A percentile compares a stretch with the other conserved stretches of the same genome.
Evolutionary conservation across 2,329 filamentous ascomycete genomes (phyloP).

Genomic region (Aspergillus fumigatiaffinis): DNA sequence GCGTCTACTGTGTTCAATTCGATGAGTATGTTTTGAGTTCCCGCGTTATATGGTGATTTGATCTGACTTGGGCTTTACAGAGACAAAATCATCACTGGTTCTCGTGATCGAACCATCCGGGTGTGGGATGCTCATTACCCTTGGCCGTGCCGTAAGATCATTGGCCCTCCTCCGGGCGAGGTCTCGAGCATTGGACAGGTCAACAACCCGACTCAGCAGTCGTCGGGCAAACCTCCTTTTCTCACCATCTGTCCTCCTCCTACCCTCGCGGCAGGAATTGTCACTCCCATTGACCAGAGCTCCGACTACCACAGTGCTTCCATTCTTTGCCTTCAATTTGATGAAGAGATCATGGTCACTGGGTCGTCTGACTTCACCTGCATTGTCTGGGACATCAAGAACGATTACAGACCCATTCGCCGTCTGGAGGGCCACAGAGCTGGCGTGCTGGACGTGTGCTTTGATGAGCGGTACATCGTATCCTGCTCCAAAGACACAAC

Average conservation of each 20-base stretch:
- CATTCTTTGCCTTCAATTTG: conserved; percentile 92
- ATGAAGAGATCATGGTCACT: conserved; percentile 87
- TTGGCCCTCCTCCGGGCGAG: conserved; percentile 67
- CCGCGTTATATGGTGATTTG: neutral
- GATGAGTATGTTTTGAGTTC: conserved; percentile 67
- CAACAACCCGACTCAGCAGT: conserved; percentile 43
- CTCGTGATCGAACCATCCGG: conserved; percentile 89
- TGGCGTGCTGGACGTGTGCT: conserved; percentile 88
- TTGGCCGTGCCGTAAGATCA: conserved; percentile 77
- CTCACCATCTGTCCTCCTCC: conserved; percentile 47
- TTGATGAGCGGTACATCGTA: conserved; percentile 87
- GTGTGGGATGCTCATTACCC: conserved; percentile 89
- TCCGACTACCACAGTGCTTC: conserved; percentile 76
- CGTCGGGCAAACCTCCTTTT: conserved; percentile 40
- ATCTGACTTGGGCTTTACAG: conserved; percentile 47
- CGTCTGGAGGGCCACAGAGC: conserved; percentile 76
- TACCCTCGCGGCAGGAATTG: conserved; percentile 55
- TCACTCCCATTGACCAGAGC: conserved; percentile 31
- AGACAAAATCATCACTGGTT: conserved; percentile 93
- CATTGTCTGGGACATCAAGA: conserved; percentile 83
- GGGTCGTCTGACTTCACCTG: conserved; percentile 89
- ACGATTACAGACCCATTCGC: conserved; percentile 72
- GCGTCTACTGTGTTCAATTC: conserved; percentile 96
- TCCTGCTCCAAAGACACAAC: conserved; percentile 95
- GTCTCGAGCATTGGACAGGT: conserved; percentile 36